Conservation (phyloP, 352 stramenopile genomes). For the Peronospora belbahrii region DNA sequence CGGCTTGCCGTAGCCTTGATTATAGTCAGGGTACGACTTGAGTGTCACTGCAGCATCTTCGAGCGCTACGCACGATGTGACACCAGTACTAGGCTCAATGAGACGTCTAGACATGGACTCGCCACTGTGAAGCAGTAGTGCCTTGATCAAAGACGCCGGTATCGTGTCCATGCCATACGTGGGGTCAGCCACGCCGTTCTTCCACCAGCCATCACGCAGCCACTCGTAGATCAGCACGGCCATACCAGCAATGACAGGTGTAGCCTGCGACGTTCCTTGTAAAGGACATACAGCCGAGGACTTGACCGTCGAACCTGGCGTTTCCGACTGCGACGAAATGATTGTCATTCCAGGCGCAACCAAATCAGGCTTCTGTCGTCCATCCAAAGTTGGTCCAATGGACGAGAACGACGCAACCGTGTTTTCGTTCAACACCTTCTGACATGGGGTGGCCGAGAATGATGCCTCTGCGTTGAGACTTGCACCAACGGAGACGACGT, state of each 20-base stretch:
- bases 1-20: constrained; percentile 72
- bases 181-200: constrained; percentile 47
- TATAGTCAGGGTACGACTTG: constrained; percentile 47
- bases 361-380: constrained; percentile 72
- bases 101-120: constrained; percentile 49
- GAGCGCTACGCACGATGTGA: constrained; percentile 50
- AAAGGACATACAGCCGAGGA: constrained; percentile 36
- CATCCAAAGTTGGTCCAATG: constrained; percentile 57
- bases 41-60: constrained; percentile 27
- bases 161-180: constrained; percentile 48
- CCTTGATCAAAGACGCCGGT: constrained; percentile 75
- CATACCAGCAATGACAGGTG: constrained; percentile 70
- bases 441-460: constrained; percentile 39
- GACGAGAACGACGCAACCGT: constrained; percentile 67
- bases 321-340: constrained; percentile 52
- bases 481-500: constrained; percentile 73
- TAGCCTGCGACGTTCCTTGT: constrained; percentile 79
- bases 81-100: constrained; percentile 27
- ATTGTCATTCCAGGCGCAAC: constrained; percentile 67
- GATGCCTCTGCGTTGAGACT: constrained; percentile 49
- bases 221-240: constrained; percentile 82
- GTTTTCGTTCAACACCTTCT: constrained; percentile 51
- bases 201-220: constrained; percentile 79
- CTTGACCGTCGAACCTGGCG: constrained; percentile 35
- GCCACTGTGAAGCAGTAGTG: constrained; percentile 72